These are phyloP conservation scores for Osmozyma mogii DNA, from an alignment of 805 yeast species.

Conservation along the genomic window DNA sequence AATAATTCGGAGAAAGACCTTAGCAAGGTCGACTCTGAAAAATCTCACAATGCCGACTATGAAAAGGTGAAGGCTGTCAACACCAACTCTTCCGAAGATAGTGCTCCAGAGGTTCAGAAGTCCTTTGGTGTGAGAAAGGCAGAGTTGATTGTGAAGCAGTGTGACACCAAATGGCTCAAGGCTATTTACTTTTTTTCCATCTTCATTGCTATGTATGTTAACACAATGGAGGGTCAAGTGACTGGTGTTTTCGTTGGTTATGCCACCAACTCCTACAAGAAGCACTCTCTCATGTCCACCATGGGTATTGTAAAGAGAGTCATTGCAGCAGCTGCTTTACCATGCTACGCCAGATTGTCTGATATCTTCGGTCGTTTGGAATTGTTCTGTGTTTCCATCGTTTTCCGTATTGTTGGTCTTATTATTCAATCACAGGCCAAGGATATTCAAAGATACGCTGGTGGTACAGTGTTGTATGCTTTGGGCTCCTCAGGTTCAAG, in stretches of 20 bases:
- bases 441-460: background rate
- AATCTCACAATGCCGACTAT: too few species aligned
- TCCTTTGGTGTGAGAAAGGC: background rate
- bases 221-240: background rate
- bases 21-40: too few species aligned
- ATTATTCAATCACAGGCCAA: background rate
- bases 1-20: too few species aligned
- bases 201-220: background rate
- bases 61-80: too few species aligned
- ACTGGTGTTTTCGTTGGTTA: background rate
- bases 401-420: background rate
- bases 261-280: background rate
- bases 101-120: too few species aligned
- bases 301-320: background rate
- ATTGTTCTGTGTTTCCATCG: background rate
- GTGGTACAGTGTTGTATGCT: conserved; percentile 1
- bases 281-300: background rate
- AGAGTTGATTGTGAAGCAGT: background rate
- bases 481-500: conserved; percentile 13
- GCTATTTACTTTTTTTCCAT: background rate
- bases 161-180: background rate
- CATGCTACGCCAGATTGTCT: background rate
- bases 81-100: too few species aligned
- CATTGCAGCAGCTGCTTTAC: background rate
- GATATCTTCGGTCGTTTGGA: background rate